Evolutionary conservation across 306 rosid genomes (phyloP), one percentile per base, ranked within the genome.

Genomic region (Trifolium fragiferum): DNA sequence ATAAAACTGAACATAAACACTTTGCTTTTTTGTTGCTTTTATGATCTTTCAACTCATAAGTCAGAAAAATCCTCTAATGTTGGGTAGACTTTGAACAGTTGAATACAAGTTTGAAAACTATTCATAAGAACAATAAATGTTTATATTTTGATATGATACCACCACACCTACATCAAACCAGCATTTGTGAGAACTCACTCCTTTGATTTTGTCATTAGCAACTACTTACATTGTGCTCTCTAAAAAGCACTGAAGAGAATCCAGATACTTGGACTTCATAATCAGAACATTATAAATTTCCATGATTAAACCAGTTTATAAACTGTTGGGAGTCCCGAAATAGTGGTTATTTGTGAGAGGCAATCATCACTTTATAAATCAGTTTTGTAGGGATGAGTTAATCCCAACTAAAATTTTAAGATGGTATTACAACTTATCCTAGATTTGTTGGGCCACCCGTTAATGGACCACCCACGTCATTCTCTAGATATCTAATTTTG

Each of bases 151-250:
- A 19, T 27, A 50, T 43, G 76, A 62, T 35, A 50, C 64, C 57
- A 41, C 63, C 77, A 75, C 66, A 73, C 4, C 0, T 25, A 43
- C 7, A 40, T 40, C 62, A 75, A 41, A 51, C 73, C n/a, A 27
- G 46, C 44, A 61, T 80, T 50, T 68, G 72, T 62, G 67, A 75
- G 77, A 80, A 75, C 13, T 20, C 25, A 64, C 51, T 19, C 53
- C 68, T 60, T 41, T 41, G 55, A 74, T 68, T 68, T 74, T 38
- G 33, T 80, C 61, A 61, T 51, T n/a, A 23, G 19, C 27, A 75
- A 81, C 10, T 27, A 80, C 62, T 11, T 63, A 70, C 19, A 51
- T 5, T 11, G 23, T 40, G 73, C 47, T 41, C 68, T 53, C 18
- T 69, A 69, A 63, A 81, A 58, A 43, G 47, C 47, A 69, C 55